Conservation (phyloP, 1,284 basidiomycete species). For the Porodaedalea pini region DNA sequence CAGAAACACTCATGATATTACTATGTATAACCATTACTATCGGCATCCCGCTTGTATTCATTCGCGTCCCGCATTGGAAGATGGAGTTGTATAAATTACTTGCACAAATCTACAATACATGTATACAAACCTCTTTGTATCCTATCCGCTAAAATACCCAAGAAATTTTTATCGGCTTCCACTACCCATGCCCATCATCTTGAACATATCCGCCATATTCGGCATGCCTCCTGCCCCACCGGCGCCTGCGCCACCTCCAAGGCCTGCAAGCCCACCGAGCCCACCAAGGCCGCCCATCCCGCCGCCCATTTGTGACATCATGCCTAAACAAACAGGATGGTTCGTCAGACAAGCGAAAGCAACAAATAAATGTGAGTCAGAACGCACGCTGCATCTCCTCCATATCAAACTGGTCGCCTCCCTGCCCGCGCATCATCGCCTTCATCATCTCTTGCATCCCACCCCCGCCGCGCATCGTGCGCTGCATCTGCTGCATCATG, state of each 20-base stretch:
- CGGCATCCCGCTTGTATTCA: too few relatives aligned
- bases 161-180: slow-evolving; percentile 27
- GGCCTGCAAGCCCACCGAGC: slow-evolving; percentile 48
- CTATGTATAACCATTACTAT: too few relatives aligned
- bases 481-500: slow-evolving; percentile 81
- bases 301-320: slow-evolving; percentile 85
- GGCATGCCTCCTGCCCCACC: slow-evolving; percentile 46
- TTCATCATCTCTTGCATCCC: slow-evolving; percentile 97
- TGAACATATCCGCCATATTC: slow-evolving; percentile 72
- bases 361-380: slow-evolving; percentile 9
- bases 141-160: slow-evolving; percentile 25
- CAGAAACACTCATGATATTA: slow-evolving; percentile 18
- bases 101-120: slow-evolving; percentile 3
- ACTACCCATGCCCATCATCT: slow-evolving; percentile 80
- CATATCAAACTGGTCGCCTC: slow-evolving; percentile 78
- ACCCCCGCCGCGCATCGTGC: slow-evolving; percentile 76
- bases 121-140: slow-evolving; percentile 3
- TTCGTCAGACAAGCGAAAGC: slow-evolving; percentile 7
- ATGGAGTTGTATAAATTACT: slow-evolving; percentile 12
- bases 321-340: slow-evolving; percentile 42
- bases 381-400: slow-evolving; percentile 80
- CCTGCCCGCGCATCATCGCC: slow-evolving; percentile 90
- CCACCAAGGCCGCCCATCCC: slow-evolving; percentile 59
- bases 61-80: background rate
- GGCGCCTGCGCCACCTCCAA: slow-evolving; percentile 37